Conservation (phyloP, 495 filamentous ascomycete species). For the Trichoderma gamsii region DNA sequence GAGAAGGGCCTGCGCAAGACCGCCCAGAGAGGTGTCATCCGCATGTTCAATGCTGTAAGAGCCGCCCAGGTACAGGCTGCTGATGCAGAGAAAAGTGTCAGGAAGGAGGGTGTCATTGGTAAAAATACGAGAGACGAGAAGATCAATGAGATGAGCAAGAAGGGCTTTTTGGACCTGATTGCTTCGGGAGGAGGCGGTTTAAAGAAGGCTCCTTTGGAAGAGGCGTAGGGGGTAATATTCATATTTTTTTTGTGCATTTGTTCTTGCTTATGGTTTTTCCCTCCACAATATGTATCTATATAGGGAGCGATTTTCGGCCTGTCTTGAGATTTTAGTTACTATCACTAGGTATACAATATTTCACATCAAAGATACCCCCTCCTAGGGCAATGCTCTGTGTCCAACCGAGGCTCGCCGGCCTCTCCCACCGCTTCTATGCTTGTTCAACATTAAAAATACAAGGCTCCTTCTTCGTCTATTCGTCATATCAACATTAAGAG, state of each 20-base stretch:
- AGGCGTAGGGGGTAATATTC: conserved; percentile 31
- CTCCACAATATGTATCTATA: conserved; percentile 6
- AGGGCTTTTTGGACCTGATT: conserved; percentile 92
- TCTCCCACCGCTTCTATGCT: background rate
- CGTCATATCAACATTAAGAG: background rate
- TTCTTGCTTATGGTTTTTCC: background rate
- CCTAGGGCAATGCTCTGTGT: background rate
- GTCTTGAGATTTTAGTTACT: conserved; percentile 1
- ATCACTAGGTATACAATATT: conserved; percentile 13
- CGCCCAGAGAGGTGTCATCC: conserved; percentile 85
- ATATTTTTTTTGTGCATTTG: background rate
- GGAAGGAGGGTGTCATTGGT: conserved; percentile 69
- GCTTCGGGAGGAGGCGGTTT: conserved; percentile 51
- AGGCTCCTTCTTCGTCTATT: conserved; percentile 12
- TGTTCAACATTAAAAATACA: conserved; percentile 14
- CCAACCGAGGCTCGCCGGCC: conserved; percentile 10
- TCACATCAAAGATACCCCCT: conserved; percentile 3
- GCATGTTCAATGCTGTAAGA: conserved; percentile 91
- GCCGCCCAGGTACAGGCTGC: conserved; percentile 81
- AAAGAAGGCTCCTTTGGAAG: conserved; percentile 46
- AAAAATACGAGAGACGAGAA: conserved; percentile 68
- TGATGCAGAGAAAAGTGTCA: conserved; percentile 62
- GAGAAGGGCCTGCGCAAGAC: conserved; percentile 79
- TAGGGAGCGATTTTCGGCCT: conserved; percentile 11
- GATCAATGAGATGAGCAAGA: conserved; percentile 89